These are phyloP conservation scores for Teratosphaeria viscida DNA, from an alignment of 2,329 filamentous ascomycete genomes.

Conservation along the genomic window DNA sequence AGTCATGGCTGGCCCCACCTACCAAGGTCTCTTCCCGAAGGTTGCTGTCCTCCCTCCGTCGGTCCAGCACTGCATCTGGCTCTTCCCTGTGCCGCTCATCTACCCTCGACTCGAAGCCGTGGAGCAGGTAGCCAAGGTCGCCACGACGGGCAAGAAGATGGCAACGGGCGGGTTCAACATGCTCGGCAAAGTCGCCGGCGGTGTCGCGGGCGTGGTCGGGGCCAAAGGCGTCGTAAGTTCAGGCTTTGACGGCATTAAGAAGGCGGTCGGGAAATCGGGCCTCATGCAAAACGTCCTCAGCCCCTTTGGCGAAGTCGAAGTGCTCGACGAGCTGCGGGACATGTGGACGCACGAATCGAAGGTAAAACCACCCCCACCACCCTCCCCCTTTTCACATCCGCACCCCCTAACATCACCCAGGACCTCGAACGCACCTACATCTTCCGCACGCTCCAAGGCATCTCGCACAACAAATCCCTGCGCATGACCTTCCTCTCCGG, in stretches of 20 bases:
- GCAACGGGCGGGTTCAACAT: slow-evolving; percentile 96
- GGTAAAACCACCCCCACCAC: slow-evolving; percentile 29
- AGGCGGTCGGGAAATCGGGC: slow-evolving; percentile 87
- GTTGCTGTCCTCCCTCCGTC: slow-evolving; percentile 80
- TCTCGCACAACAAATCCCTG: slow-evolving; percentile 86
- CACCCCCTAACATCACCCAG: slow-evolving; percentile 26
- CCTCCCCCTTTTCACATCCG: background rate
- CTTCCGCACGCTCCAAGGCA: slow-evolving; percentile 89
- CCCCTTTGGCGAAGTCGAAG: slow-evolving; percentile 91
- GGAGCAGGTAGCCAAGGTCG: slow-evolving; percentile 80
- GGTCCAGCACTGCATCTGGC: slow-evolving; percentile 95
- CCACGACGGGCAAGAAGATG: slow-evolving; percentile 90
- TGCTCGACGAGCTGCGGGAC: slow-evolving; percentile 87
- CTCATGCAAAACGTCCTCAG: slow-evolving; percentile 93
- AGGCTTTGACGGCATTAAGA: slow-evolving; percentile 91
- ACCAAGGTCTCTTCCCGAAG: slow-evolving; percentile 95
- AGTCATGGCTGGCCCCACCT: slow-evolving; percentile 91
- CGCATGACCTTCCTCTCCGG: slow-evolving; percentile 96
- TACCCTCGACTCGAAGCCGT: slow-evolving; percentile 88
- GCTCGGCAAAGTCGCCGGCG: slow-evolving; percentile 87
- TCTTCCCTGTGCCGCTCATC: slow-evolving; percentile 80
- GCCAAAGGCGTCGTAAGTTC: slow-evolving; percentile 87
- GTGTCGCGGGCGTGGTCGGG: slow-evolving; percentile 87
- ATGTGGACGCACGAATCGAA: slow-evolving; percentile 98
- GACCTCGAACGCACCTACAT: slow-evolving; percentile 94